Percentiles rank a stretch among this genome's conserved stretches.
Conservation (phyloP, 345 rosid genomes). For the Camelina neglecta region DNA sequence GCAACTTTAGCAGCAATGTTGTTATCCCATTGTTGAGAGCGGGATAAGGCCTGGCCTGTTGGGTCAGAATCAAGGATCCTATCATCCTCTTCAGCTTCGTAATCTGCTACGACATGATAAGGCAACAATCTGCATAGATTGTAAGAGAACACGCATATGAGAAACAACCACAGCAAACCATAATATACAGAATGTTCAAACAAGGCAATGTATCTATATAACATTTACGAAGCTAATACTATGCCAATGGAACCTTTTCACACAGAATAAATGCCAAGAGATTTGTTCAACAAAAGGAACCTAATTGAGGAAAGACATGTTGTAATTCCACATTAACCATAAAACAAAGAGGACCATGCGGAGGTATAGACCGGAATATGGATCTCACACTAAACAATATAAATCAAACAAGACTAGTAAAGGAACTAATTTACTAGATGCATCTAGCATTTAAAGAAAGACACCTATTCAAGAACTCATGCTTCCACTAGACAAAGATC, state of each 20-base stretch:
- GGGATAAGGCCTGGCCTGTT: slow-evolving; percentile 87
- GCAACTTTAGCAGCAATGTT: slow-evolving; percentile 95
- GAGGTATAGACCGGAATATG: background rate
- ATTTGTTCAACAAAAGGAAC: too few species aligned
- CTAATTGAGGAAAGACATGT: background rate
- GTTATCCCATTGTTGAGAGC: slow-evolving; percentile 94
- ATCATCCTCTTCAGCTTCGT: slow-evolving; percentile 98
- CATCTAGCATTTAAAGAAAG: background rate
- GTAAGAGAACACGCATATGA: slow-evolving; percentile 27
- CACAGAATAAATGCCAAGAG: background rate
- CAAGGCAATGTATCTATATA: slow-evolving; percentile 19
- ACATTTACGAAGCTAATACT: background rate
- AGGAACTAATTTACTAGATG: background rate
- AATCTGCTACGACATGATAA: slow-evolving; percentile 94
- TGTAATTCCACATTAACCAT: background rate
- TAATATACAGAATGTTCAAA: slow-evolving; percentile 2
- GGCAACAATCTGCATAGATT: slow-evolving; percentile 73
- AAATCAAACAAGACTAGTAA: background rate
- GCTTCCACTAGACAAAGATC: slow-evolving; percentile 16
- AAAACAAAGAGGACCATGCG: background rate
- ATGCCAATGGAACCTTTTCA: background rate
- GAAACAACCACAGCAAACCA: background rate
- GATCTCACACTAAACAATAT: slow-evolving; percentile 7
- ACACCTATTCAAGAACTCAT: slow-evolving; percentile 10
- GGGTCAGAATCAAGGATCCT: slow-evolving; percentile 96